Evolutionary conservation across 1,139 yeast genomes (phyloP).

Genomic region (Hemisphaericaspora subhashii): DNA sequence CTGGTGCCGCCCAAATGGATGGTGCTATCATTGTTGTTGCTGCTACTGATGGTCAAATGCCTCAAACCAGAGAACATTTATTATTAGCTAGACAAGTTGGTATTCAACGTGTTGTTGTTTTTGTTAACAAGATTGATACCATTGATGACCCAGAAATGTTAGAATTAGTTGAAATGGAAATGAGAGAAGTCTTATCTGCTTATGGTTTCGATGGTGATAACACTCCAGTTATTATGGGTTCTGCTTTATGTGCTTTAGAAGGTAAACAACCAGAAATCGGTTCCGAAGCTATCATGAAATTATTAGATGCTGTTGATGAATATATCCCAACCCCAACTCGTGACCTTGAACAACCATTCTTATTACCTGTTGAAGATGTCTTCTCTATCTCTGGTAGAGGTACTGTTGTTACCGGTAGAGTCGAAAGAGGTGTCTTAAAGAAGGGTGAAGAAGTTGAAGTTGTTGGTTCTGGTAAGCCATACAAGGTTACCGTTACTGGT

Average conservation of each 20-base stretch:
- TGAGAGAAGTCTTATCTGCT: constrained; percentile 89
- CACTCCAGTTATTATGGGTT: constrained; percentile 98
- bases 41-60: constrained; percentile 99
- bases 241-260: constrained; percentile 96
- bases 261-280: constrained; percentile 90
- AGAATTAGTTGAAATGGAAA: constrained; percentile 99
- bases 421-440: constrained; percentile 94
- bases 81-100: constrained; percentile 99
- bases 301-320: constrained; percentile 90
- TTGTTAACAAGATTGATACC: constrained; percentile 96
- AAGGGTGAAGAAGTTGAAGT: constrained; percentile 98
- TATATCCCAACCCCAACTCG: constrained; percentile 95
- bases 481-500: constrained; percentile 95
- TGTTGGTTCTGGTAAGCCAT: constrained; percentile 87
- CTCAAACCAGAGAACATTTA: constrained; percentile 98
- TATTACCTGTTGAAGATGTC: constrained; percentile 96
- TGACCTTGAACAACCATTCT: constrained; percentile 94
- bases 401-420: constrained; percentile 98
- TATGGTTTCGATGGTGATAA: constrained; percentile 98
- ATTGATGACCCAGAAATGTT: constrained; percentile 99
- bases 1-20: constrained; percentile 99
- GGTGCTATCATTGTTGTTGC: constrained; percentile 99
- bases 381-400: constrained; percentile 99
- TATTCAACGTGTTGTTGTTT: constrained; percentile 95
- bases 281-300: constrained; percentile 74